Evolutionary conservation across 2,329 filamentous ascomycete genomes (phyloP), one percentile per base, ranked within the genome.

Genomic region (Hypoxylon sp.): DNA sequence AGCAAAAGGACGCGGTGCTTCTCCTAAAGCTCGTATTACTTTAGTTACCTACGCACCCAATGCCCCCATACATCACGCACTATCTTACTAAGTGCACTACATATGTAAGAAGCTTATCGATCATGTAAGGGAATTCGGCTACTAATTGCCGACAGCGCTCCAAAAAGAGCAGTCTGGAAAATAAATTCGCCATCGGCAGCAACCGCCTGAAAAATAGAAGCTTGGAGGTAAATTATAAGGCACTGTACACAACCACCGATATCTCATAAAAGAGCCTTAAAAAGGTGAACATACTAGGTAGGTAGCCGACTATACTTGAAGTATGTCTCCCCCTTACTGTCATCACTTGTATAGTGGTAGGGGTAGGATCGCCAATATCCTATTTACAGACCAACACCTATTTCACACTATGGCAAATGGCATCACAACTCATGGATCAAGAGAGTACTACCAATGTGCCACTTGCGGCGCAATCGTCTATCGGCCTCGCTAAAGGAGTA

Each of bases 91-190:
- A 63, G 36, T 53, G 52, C 34, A 19, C 34, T 36, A 36, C 38
- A 17, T 19, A 41, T 43, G 38, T 21, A 43, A 59, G 61, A 63
- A 53, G 61, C 30, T 32, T 53, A 58, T 63, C 51, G 28, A 56
- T 10, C 52, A 43, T 57, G 41, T 51, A 50, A 46, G 51, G 43
- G 55, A 57, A 25, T 48, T 58, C 41, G 38, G 53, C 34, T 57
- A 36, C n/a, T 17, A 23, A 14, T 13, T 34, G 53, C 53, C 38
- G 53, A 48, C 19, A 57, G 10, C 32, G 6, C 21, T 57, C 25
- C 23, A 11, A 48, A 7, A 7, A 30, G 28, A 30, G 28, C 28
- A 9, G 28, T 30, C 6, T 30, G 28, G 28, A 30, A 30, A 25
- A 19, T 25, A 13, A 58, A 32, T 30, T 46, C 32, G 53, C 19